Percentiles rank a stretch among this genome's conserved stretches.
Evolutionary conservation across 345 rosid genomes (phyloP).

Genomic region (Linum tenue): DNA sequence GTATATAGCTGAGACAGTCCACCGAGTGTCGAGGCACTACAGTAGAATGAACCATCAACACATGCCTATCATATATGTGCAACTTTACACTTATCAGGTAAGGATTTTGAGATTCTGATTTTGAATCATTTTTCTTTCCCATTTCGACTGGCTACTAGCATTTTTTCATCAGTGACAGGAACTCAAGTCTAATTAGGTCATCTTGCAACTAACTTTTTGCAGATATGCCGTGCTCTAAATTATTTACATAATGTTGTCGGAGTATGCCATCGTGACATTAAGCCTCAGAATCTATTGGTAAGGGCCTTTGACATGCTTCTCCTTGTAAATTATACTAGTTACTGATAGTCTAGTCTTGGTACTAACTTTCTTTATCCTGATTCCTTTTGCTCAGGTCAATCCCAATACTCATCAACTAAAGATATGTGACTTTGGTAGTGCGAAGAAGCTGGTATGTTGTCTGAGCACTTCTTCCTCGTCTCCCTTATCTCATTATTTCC

Average conservation of each 20-base stretch:
- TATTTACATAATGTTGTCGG: constrained; percentile 83
- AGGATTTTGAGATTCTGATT: constrained; percentile 4
- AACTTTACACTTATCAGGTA: constrained; percentile 71
- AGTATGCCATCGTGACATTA: constrained; percentile 96
- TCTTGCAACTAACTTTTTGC: constrained; percentile 16
- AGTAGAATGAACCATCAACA: constrained; percentile 44
- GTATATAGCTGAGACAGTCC: constrained; percentile 82
- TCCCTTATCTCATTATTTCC: not conserved
- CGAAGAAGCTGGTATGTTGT: constrained; percentile 87
- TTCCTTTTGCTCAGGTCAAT: constrained; percentile 56
- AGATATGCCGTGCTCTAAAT: constrained; percentile 94
- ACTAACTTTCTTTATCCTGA: constrained; percentile 3
- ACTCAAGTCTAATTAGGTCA: not conserved
- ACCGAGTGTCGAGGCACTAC: constrained; percentile 72
- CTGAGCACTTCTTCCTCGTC: not conserved
- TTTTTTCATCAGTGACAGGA: not conserved
- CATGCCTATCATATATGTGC: constrained; percentile 67
- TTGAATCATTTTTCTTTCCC: not conserved
- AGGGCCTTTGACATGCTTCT: constrained; percentile 7
- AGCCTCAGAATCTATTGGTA: constrained; percentile 96
- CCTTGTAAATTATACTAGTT: not conserved
- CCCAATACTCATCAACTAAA: constrained; percentile 80
- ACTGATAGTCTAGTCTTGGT: not conserved
- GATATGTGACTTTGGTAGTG: constrained; percentile 97
- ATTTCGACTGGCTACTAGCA: not conserved